These are phyloP conservation scores for Lumnitzera littorea DNA, from an alignment of 345 rosid species.

Conservation along the genomic window DNA sequence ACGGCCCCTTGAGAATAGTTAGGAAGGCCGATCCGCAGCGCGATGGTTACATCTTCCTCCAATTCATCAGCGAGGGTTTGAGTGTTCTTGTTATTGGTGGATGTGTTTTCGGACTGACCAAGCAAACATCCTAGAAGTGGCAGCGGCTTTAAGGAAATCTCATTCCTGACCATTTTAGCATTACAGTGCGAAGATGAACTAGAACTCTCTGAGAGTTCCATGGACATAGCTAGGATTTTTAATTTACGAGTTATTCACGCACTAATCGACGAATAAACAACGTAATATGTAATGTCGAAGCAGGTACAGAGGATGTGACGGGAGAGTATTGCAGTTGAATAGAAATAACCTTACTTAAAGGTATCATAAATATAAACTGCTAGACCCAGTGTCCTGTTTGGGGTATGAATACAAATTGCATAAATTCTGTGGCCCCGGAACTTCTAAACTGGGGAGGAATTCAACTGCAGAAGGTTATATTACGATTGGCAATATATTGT, in stretches of 20 bases:
- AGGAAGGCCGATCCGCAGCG: slow-evolving; percentile 75
- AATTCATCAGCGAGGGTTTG: slow-evolving; percentile 17
- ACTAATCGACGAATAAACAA: slow-evolving; percentile 9
- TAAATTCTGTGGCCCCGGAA: too few relatives aligned
- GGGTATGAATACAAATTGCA: too few relatives aligned
- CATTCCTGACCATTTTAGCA: slow-evolving; percentile 4
- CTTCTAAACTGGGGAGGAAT: too few relatives aligned
- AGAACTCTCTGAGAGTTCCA: slow-evolving; percentile 9
- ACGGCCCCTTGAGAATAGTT: slow-evolving; percentile 15
- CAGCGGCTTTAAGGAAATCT: slow-evolving; percentile 14
- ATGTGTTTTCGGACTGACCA: slow-evolving; percentile 3
- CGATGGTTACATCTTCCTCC: slow-evolving; percentile 45
- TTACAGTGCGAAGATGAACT: slow-evolving; percentile 24
- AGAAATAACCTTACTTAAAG: slow-evolving; percentile 52
- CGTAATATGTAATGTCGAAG: slow-evolving; percentile 8
- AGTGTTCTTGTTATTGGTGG: slow-evolving; percentile 6
- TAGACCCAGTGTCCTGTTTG: background rate
- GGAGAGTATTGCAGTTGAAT: slow-evolving; percentile 71
- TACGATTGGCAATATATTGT: too few relatives aligned
- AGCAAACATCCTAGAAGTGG: slow-evolving; percentile 23
- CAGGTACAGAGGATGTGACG: slow-evolving; percentile 34
- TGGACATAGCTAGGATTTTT: background rate
- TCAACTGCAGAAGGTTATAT: too few relatives aligned
- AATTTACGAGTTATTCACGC: background rate
- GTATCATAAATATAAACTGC: slow-evolving; percentile 57